Conservation (phyloP, 2,329 filamentous ascomycete species). For the Dothiorella sarmentorum region DNA sequence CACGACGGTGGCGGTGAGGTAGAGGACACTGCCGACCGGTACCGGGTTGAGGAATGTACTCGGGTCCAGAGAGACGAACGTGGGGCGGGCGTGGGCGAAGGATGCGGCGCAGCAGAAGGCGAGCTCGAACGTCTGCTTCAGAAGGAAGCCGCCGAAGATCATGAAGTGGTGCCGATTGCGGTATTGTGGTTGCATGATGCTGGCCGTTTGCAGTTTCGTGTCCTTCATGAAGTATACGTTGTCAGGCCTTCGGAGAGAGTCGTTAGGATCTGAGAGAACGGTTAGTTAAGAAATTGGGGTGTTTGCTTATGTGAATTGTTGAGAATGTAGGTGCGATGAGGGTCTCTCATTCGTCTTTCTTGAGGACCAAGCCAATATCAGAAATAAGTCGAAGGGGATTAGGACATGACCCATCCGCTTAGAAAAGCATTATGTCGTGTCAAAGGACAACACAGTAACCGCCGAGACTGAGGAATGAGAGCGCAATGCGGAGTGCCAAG, state of each 20-base stretch:
- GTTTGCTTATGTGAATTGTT: too few species aligned
- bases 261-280: slow-evolving; percentile 49
- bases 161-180: slow-evolving; percentile 70
- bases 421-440: too few species aligned
- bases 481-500: neutral
- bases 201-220: slow-evolving; percentile 61
- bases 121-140: slow-evolving; percentile 72
- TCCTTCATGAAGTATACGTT: slow-evolving; percentile 62
- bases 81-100: slow-evolving; percentile 66
- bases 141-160: slow-evolving; percentile 73
- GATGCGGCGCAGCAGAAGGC: slow-evolving; percentile 72
- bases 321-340: too few species aligned
- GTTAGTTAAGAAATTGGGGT: neutral
- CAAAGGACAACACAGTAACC: too few species aligned
- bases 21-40: slow-evolving; percentile 70
- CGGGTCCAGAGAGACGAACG: slow-evolving; percentile 69
- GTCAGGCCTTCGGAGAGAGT: slow-evolving; percentile 50
- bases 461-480: too few species aligned
- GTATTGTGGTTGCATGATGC: slow-evolving; percentile 73
- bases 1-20: slow-evolving; percentile 67
- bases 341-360: too few species aligned
- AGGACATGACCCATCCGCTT: too few species aligned
- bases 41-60: slow-evolving; percentile 73
- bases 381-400: too few species aligned
- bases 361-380: too few species aligned